Percentiles rank a stretch among this genome's conserved stretches.
These are phyloP conservation scores for Trypanosoma cruzi DNA, from an alignment of 208 protist genomes.

Conservation along the genomic window DNA sequence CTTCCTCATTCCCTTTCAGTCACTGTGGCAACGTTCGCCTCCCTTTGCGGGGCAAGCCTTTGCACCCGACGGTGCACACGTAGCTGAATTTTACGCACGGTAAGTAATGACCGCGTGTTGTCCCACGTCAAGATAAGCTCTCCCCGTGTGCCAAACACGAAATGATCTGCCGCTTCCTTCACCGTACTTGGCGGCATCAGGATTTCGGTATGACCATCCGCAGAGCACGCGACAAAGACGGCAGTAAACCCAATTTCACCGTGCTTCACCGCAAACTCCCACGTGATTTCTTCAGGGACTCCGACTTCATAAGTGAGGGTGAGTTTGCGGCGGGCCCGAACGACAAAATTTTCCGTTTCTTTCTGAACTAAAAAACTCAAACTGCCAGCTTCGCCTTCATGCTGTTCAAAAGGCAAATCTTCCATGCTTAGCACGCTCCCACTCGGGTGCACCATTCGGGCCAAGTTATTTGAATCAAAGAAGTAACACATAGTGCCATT, in stretches of 20 bases:
- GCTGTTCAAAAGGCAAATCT: neutral
- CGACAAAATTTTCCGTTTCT: conserved; percentile 20
- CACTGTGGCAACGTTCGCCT: neutral
- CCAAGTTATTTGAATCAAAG: neutral
- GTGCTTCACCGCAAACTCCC: conserved; percentile 57
- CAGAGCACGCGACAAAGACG: conserved; percentile 39
- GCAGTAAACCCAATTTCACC: conserved; percentile 45
- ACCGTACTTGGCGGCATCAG: conserved; percentile 26
- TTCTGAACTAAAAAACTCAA: neutral
- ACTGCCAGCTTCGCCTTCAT: neutral
- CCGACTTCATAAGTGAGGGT: conserved; percentile 41
- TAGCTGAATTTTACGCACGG: neutral
- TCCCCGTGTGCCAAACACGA: conserved; percentile 37
- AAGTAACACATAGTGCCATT: neutral
- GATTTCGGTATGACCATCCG: conserved; percentile 36
- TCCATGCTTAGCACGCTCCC: neutral
- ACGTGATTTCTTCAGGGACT: conserved; percentile 48
- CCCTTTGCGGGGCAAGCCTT: conserved; percentile 7
- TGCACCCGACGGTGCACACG: conserved; percentile 15
- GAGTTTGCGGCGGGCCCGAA: conserved; percentile 31
- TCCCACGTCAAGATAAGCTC: conserved; percentile 66
- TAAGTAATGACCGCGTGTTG: conserved; percentile 32
- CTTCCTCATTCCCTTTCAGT: conserved; percentile 17
- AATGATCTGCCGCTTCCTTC: conserved; percentile 56
- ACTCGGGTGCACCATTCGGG: no score